Conservation (phyloP, 1,284 basidiomycete genomes). For the Irpex sp. region DNA sequence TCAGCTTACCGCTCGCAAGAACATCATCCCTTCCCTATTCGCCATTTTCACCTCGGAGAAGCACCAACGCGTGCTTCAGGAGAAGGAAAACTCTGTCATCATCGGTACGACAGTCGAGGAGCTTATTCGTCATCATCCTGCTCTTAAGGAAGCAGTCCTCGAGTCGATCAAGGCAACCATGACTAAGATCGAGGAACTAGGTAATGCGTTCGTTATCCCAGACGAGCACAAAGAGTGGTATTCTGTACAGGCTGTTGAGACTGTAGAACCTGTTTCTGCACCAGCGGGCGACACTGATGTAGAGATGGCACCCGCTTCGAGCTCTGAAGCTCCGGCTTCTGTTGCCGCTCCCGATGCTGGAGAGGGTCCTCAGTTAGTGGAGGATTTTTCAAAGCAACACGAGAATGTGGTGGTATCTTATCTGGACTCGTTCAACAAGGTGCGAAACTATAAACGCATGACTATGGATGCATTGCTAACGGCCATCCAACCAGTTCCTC, state of each 20-base stretch:
- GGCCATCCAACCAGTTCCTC: constrained; percentile 58
- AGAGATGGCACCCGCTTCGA: constrained; percentile 43
- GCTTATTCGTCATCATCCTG: constrained; percentile 93
- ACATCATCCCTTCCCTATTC: constrained; percentile 83
- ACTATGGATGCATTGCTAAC: neutral
- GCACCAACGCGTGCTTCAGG: constrained; percentile 84
- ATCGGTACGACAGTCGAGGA: constrained; percentile 93
- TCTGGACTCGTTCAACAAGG: constrained; percentile 74
- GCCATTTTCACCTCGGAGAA: constrained; percentile 83
- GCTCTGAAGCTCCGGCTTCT: neutral
- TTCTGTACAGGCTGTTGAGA: constrained; percentile 38
- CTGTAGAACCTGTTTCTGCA: constrained; percentile 22
- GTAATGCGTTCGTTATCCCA: constrained; percentile 54
- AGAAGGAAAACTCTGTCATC: constrained; percentile 89
- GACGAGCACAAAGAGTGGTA: constrained; percentile 67
- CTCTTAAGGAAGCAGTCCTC: constrained; percentile 78
- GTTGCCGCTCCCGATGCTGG: constrained; percentile 6
- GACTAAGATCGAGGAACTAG: constrained; percentile 70
- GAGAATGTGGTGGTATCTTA: constrained; percentile 75
- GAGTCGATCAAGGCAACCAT: constrained; percentile 71
- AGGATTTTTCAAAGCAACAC: constrained; percentile 49
- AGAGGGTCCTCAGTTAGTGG: constrained; percentile 17
- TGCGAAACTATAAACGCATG: constrained; percentile 31
- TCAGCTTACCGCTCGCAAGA: constrained; percentile 73
- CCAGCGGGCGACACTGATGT: constrained; percentile 25